phyloP scores from a whole-genome alignment of 805 yeast species.

The Candida palmyrensis region DNA sequence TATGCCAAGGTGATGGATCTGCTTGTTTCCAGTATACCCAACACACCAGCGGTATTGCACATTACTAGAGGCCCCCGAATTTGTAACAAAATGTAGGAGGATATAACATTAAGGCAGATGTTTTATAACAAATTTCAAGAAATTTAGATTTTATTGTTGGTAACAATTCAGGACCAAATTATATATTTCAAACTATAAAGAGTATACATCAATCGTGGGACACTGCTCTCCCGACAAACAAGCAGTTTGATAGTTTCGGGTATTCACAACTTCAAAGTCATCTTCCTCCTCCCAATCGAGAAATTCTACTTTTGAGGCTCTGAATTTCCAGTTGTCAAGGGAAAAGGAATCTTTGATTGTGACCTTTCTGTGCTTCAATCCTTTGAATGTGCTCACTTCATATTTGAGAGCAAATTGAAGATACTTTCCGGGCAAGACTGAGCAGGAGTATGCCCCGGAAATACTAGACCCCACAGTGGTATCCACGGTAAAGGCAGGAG shows the following conservation, averaged over 20 bases:
- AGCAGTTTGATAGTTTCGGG: slow-evolving; percentile 9
- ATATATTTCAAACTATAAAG: no score
- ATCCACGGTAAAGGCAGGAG: slow-evolving; percentile 4
- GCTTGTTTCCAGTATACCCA: no score
- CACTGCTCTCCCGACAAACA: slow-evolving; percentile 14
- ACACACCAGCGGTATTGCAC: no score
- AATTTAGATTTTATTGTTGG: no score
- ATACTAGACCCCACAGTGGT: not conserved
- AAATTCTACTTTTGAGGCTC: slow-evolving; percentile 3
- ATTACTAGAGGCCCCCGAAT: no score
- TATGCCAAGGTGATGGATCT: no score
- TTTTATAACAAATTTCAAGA: no score
- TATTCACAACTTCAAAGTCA: slow-evolving; percentile 3
- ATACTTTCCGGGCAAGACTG: slow-evolving; percentile 8
- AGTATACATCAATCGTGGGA: no score
- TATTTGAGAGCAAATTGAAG: slow-evolving; percentile 9
- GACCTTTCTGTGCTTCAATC: slow-evolving; percentile 7
- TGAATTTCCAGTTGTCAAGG: slow-evolving; percentile 1
- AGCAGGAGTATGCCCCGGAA: slow-evolving; percentile 10
- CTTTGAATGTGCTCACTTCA: slow-evolving; percentile 5
- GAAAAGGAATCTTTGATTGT: slow-evolving; percentile 3
- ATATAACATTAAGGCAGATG: no score
- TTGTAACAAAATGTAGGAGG: no score
- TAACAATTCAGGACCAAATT: no score
- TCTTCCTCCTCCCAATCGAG: slow-evolving; percentile 11